phyloP scores from a whole-genome alignment of 1,284 basidiomycete genomes.

The Apiotrichum porosum region DNA sequence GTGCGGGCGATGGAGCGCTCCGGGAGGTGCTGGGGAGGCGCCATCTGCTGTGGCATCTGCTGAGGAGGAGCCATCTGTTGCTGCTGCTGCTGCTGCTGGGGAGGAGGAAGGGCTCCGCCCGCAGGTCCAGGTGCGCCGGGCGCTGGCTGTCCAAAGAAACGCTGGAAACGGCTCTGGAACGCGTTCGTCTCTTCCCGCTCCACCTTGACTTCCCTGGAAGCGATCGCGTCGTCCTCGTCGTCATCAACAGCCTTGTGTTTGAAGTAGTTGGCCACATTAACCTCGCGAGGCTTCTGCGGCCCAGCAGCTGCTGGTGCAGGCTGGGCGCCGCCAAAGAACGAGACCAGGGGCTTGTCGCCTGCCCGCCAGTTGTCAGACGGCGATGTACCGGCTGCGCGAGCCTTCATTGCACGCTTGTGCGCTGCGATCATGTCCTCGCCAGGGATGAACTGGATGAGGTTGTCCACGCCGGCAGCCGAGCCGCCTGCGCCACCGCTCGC shows the following conservation, averaged over 20 bases:
- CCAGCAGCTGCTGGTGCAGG: slow-evolving; percentile 1
- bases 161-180: slow-evolving; percentile 40
- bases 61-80: background rate
- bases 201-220: slow-evolving; percentile 12
- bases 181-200: slow-evolving; percentile 13
- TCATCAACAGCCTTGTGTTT: slow-evolving; percentile 22
- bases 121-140: too few species aligned
- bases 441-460: slow-evolving; percentile 32
- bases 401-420: slow-evolving; percentile 39
- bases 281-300: slow-evolving; percentile 29
- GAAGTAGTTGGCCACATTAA: slow-evolving; percentile 41
- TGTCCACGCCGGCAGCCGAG: slow-evolving; percentile 13
- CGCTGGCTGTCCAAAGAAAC: slow-evolving; percentile 30
- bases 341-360: slow-evolving; percentile 26
- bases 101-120: background rate
- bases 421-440: slow-evolving; percentile 45
- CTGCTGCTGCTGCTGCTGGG: background rate
- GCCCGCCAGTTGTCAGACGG: slow-evolving; percentile 13
- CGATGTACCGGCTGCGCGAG: slow-evolving; percentile 1
- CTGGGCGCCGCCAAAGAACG: slow-evolving; percentile 27
- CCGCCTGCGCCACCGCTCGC: background rate
- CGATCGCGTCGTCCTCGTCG: slow-evolving; percentile 8
- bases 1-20: background rate
- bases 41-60: background rate
- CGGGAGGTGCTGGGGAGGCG: background rate